phyloP scores from a whole-genome alignment of 768 basidiomycete genomes.

The Leucogyrophana mollusca region DNA sequence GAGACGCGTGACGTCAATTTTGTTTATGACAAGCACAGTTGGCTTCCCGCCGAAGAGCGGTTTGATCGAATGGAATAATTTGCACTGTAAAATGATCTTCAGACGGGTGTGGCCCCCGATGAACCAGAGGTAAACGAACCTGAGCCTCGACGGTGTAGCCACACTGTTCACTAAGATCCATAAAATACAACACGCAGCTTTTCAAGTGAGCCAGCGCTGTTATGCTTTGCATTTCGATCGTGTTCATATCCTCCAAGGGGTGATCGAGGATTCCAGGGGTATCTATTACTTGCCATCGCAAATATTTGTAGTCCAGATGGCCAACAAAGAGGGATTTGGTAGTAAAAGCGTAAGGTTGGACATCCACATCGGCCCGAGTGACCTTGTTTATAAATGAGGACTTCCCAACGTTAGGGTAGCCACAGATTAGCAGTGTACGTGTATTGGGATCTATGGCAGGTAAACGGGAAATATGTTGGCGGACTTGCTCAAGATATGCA shows the following conservation, averaged over 20 bases:
- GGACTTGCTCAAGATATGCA: slow-evolving; percentile 97
- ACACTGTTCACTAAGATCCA: slow-evolving; percentile 98
- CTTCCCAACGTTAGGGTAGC: slow-evolving; percentile 99
- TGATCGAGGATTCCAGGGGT: slow-evolving; percentile 98
- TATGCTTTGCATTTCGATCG: slow-evolving; percentile 99
- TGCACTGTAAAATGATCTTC: slow-evolving; percentile 57
- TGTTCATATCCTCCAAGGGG: slow-evolving; percentile 99
- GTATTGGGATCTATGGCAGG: slow-evolving; percentile 98
- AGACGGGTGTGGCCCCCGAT: slow-evolving; percentile 1
- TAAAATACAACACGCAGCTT: slow-evolving; percentile 93
- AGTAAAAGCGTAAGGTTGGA: slow-evolving; percentile 99
- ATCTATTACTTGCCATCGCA: slow-evolving; percentile 99
- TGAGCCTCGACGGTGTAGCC: slow-evolving; percentile 97
- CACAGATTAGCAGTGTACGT: slow-evolving; percentile 94
- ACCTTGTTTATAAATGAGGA: slow-evolving; percentile 99
- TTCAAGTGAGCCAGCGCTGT: slow-evolving; percentile 97
- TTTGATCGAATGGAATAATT: slow-evolving; percentile 99
- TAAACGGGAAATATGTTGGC: slow-evolving; percentile 98
- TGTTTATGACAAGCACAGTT: slow-evolving; percentile 94
- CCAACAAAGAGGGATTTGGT: slow-evolving; percentile 99
- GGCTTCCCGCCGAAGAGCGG: slow-evolving; percentile 95
- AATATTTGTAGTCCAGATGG: slow-evolving; percentile 98
- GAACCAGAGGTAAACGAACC: slow-evolving; percentile 37
- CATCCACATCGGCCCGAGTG: slow-evolving; percentile 98
- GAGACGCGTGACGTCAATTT: slow-evolving; percentile 89